Evolutionary conservation across 768 basidiomycete species (phyloP), one percentile per base, ranked within the genome.

Genomic region (Naganishia vaughanmartiniae): DNA sequence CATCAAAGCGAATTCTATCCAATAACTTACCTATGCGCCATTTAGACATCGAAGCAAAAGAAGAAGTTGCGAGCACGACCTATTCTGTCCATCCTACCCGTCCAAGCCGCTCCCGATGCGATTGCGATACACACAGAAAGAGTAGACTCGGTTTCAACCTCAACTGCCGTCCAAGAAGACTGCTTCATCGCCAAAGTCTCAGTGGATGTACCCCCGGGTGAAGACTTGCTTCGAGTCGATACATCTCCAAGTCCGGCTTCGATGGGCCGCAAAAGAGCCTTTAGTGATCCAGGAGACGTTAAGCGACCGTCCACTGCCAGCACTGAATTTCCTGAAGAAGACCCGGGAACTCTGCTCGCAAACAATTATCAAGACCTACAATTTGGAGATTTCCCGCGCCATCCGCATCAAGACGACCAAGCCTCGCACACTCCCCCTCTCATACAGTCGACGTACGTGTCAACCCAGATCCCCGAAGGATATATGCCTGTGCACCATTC

Each of bases 231-330:
- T 17, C 26, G n/a, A 17, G 10, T 42, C 5, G 60, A 63, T 45
- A 42, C 60, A 15, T 14, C 33, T 30, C 14, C 26, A 42, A 63
- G 24, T 45, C 42, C 15, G 2, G 36, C 60, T n/a, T 34, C 26
- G 42, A 42, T 34, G 6, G 60, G 60, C 7, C 60, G 60, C 24
- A 63, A 63, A 17, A 21, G 60, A 21, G 60, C 60, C 2, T 63
- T 63, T 26, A 63, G 60, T 30, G 60, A 63, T 34, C 60, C 60
- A 1, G 60, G 60, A 26, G 60, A 63, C 10, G 60, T 63, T 12
- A 63, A 63, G 21, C 39, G 60, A 45, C 60, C 60, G 21, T 63
- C 60, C 4, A 63, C 60, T 0, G 60, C 60, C 30, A 21, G 60
- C 7, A 63, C 60, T 15, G 42, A 63, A 14, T 17, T 10, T 31